phyloP scores from a whole-genome alignment of 345 rosid species.

The Trapa bicornis region DNA sequence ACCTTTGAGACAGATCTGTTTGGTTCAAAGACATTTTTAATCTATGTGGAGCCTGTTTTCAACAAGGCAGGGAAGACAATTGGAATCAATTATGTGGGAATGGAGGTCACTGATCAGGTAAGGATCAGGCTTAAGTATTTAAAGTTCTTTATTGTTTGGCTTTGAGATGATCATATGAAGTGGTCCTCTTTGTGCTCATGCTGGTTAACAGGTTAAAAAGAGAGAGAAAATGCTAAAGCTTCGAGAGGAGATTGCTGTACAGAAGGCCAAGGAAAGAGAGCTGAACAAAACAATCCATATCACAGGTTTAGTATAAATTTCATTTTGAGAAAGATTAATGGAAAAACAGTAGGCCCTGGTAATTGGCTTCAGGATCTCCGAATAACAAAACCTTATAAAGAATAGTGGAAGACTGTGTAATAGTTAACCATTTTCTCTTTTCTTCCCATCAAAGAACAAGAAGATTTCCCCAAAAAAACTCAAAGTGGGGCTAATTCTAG shows the following conservation, averaged over 20 bases:
- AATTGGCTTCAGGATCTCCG: neutral
- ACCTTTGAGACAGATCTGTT: conserved; percentile 76
- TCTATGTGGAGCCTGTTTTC: conserved; percentile 81
- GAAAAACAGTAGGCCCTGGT: neutral
- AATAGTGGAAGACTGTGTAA: no score
- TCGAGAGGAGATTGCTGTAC: conserved; percentile 91
- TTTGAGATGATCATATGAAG: conserved; percentile 4
- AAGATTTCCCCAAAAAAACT: neutral
- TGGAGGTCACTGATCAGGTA: conserved; percentile 98
- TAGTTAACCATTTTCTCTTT: neutral
- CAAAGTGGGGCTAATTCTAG: neutral
- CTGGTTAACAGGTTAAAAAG: conserved; percentile 43
- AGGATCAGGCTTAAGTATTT: neutral
- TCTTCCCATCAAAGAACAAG: neutral
- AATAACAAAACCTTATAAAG: neutral
- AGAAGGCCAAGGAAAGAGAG: conserved; percentile 92
- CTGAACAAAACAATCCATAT: conserved; percentile 88
- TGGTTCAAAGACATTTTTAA: conserved; percentile 79
- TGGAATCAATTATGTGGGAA: conserved; percentile 92
- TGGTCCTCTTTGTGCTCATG: conserved; percentile 11
- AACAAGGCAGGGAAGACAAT: conserved; percentile 77
- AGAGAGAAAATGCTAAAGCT: conserved; percentile 81
- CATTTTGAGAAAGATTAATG: neutral
- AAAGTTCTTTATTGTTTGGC: neutral
- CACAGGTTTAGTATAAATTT: conserved; percentile 42